Base-by-base conservation (phyloP, 73 alveolate species). In the Paramecium bursaria region DNA sequence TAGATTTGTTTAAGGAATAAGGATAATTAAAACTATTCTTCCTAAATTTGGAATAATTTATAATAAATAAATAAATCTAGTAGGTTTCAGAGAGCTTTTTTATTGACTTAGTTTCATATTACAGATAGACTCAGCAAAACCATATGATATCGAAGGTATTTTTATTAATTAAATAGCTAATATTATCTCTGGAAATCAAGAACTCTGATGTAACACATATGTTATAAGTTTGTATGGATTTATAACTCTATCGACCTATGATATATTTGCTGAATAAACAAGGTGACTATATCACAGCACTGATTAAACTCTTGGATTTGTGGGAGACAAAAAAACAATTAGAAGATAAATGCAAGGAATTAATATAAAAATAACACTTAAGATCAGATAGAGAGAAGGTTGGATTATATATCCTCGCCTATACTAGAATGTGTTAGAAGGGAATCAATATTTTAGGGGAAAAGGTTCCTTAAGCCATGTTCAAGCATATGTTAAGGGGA, bases 401-500 rank as follows among this genome's bases (percentile, higher is more conserved):
- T 10, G 82, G 82, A 2, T 42, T 30, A 10, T 39, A 67, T 67
- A 67, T 67, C 22, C 27, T 35, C 4, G 82, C 82, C 6, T 67
- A 67, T 67, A 47, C 44, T 1, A 42, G 82, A n/a, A 67, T 67
- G 82, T 67, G 82, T 67, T 42, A 39, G 1, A 67, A 67, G 25
- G 82, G 82, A 15, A 67, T 67, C 82, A 67, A 67, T 14, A 67
- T 67, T 2, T 19, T 35, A 5, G 82, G 82, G 33, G 82, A 67
- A 39, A 15, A 57, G 17, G 82, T 67, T 0, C 82, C 82, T n/a
- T 47, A 67, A 25, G 33, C 26, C 4, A 14, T 67, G 4, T 67
- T 25, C 15, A 25, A 25, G 9, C 60, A 67, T 42, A 67, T 67
- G 82, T n/a, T 67, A 4, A 67, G 82, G 51, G 82, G 82, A 67